Conservation (phyloP, 495 filamentous ascomycete species). For the Achaetomiella virescens region DNA sequence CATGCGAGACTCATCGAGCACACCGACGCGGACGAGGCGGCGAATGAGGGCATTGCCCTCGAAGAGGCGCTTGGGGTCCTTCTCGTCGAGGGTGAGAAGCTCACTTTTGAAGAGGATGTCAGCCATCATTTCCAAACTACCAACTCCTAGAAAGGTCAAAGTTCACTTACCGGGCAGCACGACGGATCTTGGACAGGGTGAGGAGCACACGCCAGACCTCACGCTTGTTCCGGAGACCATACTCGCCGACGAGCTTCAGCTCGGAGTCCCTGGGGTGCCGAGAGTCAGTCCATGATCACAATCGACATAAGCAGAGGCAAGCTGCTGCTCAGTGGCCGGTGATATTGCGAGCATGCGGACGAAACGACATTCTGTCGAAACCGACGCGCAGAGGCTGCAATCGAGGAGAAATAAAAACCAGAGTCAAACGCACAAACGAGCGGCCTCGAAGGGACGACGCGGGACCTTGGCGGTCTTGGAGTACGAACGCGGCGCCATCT, state of each 20-base stretch:
- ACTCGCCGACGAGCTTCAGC: slow-evolving; percentile 98
- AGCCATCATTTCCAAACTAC: background rate
- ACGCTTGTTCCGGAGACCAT: slow-evolving; percentile 99
- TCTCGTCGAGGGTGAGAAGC: slow-evolving; percentile 99
- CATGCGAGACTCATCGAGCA: slow-evolving; percentile 99
- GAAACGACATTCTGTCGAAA: background rate
- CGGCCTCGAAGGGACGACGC: slow-evolving; percentile 85
- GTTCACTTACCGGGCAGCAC: slow-evolving; percentile 88
- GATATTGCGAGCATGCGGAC: slow-evolving; percentile 35
- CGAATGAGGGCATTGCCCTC: slow-evolving; percentile 99
- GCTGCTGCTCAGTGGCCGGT: slow-evolving; percentile 96
- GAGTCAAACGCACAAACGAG: slow-evolving; percentile 71
- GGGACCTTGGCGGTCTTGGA: slow-evolving; percentile 99
- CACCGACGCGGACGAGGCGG: slow-evolving; percentile 98
- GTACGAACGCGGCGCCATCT: slow-evolving; percentile 59
- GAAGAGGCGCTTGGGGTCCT: slow-evolving; percentile 99
- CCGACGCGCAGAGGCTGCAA: slow-evolving; percentile 44
- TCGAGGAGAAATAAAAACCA: slow-evolving; percentile 16
- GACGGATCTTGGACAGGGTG: slow-evolving; percentile 99
- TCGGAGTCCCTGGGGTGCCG: slow-evolving; percentile 80
- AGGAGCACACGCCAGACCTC: slow-evolving; percentile 99
- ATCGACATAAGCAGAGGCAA: slow-evolving; percentile 95
- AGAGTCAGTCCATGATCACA: slow-evolving; percentile 49
- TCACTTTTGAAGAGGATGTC: slow-evolving; percentile 54
- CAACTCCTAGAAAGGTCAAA: background rate